Percentiles rank a stretch among this genome's conserved stretches.
Conservation (phyloP, 176 grass and related monocot species). For the Lolium rigidum region DNA sequence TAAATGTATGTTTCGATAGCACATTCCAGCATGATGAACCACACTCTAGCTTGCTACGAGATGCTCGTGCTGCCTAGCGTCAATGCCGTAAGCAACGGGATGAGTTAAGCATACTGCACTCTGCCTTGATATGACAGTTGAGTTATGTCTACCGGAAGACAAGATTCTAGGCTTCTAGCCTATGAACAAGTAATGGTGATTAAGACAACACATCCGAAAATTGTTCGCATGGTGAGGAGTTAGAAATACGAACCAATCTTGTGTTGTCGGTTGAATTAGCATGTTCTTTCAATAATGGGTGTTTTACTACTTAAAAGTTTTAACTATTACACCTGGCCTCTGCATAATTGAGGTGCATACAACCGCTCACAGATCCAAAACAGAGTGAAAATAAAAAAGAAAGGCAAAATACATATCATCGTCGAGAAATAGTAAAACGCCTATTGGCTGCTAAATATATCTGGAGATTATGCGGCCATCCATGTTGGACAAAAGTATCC, state of each 20-base stretch:
- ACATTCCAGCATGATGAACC: constrained; percentile 4
- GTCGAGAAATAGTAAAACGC: no score
- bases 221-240: background rate
- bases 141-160: constrained; percentile 17
- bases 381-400: no score
- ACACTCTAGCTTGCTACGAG: background rate
- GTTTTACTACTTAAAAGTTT: no score
- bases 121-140: background rate
- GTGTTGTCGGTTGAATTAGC: no score
- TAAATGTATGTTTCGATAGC: constrained; percentile 44
- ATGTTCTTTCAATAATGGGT: no score
- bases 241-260: background rate
- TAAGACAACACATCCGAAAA: constrained; percentile 17
- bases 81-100: background rate
- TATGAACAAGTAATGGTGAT: background rate
- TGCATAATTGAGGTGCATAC: no score
- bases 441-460: no score
- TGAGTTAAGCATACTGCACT: background rate
- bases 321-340: no score
- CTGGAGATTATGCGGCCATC: no score
- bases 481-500: no score
- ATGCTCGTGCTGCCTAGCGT: constrained; percentile 11
- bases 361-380: no score
- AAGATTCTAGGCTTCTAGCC: background rate
- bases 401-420: no score